These are phyloP conservation scores for Trametes polyzona DNA, from an alignment of 1,284 basidiomycete species.

Conservation along the genomic window DNA sequence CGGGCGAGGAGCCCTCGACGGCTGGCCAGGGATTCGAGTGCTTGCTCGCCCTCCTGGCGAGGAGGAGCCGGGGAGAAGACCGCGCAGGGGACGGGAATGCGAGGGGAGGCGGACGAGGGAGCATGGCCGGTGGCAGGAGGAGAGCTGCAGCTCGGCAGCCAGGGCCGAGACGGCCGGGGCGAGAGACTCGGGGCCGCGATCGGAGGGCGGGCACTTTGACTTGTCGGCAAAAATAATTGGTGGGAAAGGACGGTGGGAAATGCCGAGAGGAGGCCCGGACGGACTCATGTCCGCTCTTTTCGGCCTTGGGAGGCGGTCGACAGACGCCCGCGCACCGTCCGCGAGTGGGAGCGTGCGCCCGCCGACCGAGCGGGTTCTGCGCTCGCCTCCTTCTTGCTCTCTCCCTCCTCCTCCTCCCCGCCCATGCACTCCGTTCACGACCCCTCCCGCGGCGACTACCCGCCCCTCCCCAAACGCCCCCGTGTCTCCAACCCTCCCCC, in stretches of 20 bases:
- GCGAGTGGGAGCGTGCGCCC: conserved; percentile 2
- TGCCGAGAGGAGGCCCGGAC: conserved; percentile 11
- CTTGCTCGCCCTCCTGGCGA: conserved; percentile 18
- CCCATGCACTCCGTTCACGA: conserved; percentile 24
- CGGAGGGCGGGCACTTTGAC: conserved; percentile 12
- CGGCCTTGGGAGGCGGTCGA: conserved; percentile 19
- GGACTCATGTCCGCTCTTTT: conserved; percentile 31
- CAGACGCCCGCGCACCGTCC: conserved; percentile 20
- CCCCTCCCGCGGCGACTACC: conserved; percentile 30
- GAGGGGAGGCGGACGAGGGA: conserved; percentile 7
- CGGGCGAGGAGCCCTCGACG: conserved; percentile 3
- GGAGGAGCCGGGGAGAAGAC: neutral
- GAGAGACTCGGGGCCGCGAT: conserved; percentile 21
- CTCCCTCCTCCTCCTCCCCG: conserved; percentile 12
- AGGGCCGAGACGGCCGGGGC: conserved; percentile 11
- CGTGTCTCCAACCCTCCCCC: conserved; percentile 20
- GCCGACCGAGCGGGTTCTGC: conserved; percentile 7
- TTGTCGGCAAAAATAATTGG: conserved; percentile 17
- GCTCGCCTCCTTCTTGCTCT: conserved; percentile 9
- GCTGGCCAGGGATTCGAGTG: conserved; percentile 27
- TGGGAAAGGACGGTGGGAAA: neutral
- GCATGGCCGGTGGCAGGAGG: conserved; percentile 10
- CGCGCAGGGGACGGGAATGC: neutral
- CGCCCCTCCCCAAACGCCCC: conserved; percentile 30
- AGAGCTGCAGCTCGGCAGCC: neutral